Percentiles rank a stretch among this genome's conserved stretches.
Conservation (phyloP, 306 rosid genomes). For the Lathyrus aphaca region DNA sequence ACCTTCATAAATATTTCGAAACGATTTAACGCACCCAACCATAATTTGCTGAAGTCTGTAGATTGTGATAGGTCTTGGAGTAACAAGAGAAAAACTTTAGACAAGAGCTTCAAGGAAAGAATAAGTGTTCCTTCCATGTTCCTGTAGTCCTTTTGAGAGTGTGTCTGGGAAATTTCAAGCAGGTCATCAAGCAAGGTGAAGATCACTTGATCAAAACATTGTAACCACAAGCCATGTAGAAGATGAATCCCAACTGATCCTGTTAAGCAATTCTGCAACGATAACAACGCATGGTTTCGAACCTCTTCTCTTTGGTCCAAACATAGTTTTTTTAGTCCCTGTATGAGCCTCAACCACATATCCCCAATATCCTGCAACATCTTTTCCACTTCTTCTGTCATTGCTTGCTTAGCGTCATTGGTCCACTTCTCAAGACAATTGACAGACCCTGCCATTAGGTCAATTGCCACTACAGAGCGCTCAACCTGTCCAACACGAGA, state of each 20-base stretch:
- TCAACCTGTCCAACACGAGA: conserved; percentile 93
- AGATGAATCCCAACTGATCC: conserved; percentile 70
- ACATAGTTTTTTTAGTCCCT: conserved; percentile 77
- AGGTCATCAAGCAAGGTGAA: conserved; percentile 84
- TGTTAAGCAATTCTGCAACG: conserved; percentile 77
- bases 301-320: conserved; percentile 97
- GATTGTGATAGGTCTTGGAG: conserved; percentile 64
- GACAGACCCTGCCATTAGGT: conserved; percentile 85
- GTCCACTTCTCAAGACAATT: conserved; percentile 77
- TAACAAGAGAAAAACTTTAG: conserved; percentile 77
- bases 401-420: conserved; percentile 65
- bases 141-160: conserved; percentile 74
- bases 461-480: conserved; percentile 77
- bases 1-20: conserved; percentile 74
- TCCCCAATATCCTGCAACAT: conserved; percentile 84
- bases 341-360: conserved; percentile 91
- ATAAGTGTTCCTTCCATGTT: conserved; percentile 94
- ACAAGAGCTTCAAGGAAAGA: conserved; percentile 81
- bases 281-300: conserved; percentile 74
- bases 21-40: conserved; percentile 77
- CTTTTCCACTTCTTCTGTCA: conserved; percentile 59
- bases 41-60: conserved; percentile 73
- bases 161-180: conserved; percentile 74
- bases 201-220: conserved; percentile 83
- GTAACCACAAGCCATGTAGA: conserved; percentile 68